Percentiles rank a stretch among this genome's conserved stretches.
Evolutionary conservation across 2,329 filamentous ascomycete species (phyloP).

Genomic region (Alternaria rosae): DNA sequence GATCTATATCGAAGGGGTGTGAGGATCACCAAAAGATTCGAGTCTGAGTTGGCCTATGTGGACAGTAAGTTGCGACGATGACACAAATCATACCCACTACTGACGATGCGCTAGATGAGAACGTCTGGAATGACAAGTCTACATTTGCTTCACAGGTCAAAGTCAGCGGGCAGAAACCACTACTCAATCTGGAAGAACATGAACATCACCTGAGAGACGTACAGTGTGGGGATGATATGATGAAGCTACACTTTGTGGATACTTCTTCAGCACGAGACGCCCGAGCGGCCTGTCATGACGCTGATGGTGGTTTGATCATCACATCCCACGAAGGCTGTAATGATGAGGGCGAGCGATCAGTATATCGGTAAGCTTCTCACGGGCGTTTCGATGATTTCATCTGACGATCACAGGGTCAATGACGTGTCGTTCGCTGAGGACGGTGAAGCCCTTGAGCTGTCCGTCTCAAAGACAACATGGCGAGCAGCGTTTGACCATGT

Average conservation of each 20-base stretch:
- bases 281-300: constrained; percentile 30
- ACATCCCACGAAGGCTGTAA: constrained; percentile 50
- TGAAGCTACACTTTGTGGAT: constrained; percentile 43
- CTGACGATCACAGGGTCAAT: constrained; percentile 28
- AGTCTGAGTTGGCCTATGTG: constrained; percentile 42
- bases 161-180: constrained; percentile 40
- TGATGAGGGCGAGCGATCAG: constrained; percentile 44
- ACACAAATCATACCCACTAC: too few relatives aligned
- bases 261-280: constrained; percentile 34
- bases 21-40: constrained; percentile 37
- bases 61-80: too few relatives aligned
- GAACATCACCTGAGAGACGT: constrained; percentile 45
- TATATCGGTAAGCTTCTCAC: constrained; percentile 38
- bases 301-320: constrained; percentile 41
- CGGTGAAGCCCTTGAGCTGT: constrained; percentile 35
- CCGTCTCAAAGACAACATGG: constrained; percentile 33
- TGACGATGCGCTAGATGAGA: constrained; percentile 29
- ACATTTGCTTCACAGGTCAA: constrained; percentile 47
- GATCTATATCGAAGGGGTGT: constrained; percentile 33
- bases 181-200: constrained; percentile 47
- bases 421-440: constrained; percentile 31
- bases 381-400: neutral
- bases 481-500: constrained; percentile 41
- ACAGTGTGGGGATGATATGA: constrained; percentile 32
- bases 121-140: constrained; percentile 28